A percentile compares a stretch with the other conserved stretches of the same genome.
Conservation (phyloP, 192 early-diverging fungal genomes). For the Coemansia sp. region DNA sequence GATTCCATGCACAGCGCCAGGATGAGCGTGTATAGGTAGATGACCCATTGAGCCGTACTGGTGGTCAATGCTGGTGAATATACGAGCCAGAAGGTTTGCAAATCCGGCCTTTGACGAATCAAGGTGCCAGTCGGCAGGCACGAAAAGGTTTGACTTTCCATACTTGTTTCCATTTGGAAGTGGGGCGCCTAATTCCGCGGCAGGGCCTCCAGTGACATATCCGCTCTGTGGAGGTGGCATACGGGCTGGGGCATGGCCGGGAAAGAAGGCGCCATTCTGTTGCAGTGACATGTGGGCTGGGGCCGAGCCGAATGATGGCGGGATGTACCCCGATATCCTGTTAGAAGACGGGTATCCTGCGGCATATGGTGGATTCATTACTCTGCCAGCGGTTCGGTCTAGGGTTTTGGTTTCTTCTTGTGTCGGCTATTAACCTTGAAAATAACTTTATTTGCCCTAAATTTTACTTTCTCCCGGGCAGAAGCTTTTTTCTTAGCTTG, state of each 20-base stretch:
- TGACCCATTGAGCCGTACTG: constrained; percentile 23
- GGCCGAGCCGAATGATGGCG: background rate
- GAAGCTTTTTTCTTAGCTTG: background rate
- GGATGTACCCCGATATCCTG: background rate
- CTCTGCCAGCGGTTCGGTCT: background rate
- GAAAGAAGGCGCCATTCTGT: background rate
- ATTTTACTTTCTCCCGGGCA: background rate
- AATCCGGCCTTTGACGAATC: constrained; percentile 25
- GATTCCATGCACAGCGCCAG: background rate
- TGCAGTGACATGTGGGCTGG: background rate
- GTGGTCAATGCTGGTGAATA: constrained; percentile 24
- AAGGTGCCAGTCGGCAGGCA: constrained; percentile 38
- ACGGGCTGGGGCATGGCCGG: no score
- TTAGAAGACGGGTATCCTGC: background rate
- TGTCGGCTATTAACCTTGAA: background rate
- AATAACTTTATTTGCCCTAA: background rate
- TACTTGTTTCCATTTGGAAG: constrained; percentile 5
- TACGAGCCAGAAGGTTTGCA: constrained; percentile 24
- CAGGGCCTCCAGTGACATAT: background rate
- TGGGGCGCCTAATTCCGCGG: background rate
- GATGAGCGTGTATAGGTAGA: background rate
- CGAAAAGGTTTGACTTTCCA: constrained; percentile 39
- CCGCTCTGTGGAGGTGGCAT: background rate
- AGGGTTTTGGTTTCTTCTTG: background rate
- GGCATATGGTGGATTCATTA: background rate